A percentile compares a stretch with the other conserved stretches of the same genome.
Conservation (phyloP, 139 green algal species). For the Astrephomene gubernaculifera region DNA sequence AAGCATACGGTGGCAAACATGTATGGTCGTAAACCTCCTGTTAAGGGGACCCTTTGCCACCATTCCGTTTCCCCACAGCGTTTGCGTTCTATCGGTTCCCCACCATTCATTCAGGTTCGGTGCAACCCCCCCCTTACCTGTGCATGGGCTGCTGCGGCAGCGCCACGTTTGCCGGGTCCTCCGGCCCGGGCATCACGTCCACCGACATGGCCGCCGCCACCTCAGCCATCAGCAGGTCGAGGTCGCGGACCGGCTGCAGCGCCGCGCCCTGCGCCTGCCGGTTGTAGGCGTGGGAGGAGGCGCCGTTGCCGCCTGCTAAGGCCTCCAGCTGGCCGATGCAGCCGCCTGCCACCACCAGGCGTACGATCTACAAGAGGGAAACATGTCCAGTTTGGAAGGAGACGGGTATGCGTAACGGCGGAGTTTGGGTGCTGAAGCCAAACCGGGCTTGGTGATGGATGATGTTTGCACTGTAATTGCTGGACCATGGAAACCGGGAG, state of each 20-base stretch:
- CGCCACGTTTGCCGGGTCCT: constrained; percentile 91
- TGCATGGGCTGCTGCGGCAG: constrained; percentile 98
- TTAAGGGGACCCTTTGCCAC: too few relatives aligned
- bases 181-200: constrained; percentile 95
- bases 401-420: too few relatives aligned
- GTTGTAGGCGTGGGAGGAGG: neutral
- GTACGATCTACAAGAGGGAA: constrained; percentile 69
- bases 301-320: constrained; percentile 55
- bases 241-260: constrained; percentile 63
- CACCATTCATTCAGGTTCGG: too few relatives aligned
- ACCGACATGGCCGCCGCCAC: constrained; percentile 85
- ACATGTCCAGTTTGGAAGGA: too few relatives aligned
- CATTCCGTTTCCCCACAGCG: too few relatives aligned
- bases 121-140: constrained; percentile 43
- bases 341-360: constrained; percentile 81
- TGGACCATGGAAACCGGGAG: too few relatives aligned
- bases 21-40: too few relatives aligned
- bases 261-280: neutral
- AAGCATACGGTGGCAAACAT: too few relatives aligned
- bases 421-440: too few relatives aligned
- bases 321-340: constrained; percentile 61
- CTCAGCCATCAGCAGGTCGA: constrained; percentile 79
- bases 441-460: too few relatives aligned
- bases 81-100: too few relatives aligned
- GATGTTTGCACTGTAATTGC: too few relatives aligned